Evolutionary conservation across 768 basidiomycete genomes (phyloP), one percentile per base, ranked within the genome.

Genomic region (Amanita molliuscula): DNA sequence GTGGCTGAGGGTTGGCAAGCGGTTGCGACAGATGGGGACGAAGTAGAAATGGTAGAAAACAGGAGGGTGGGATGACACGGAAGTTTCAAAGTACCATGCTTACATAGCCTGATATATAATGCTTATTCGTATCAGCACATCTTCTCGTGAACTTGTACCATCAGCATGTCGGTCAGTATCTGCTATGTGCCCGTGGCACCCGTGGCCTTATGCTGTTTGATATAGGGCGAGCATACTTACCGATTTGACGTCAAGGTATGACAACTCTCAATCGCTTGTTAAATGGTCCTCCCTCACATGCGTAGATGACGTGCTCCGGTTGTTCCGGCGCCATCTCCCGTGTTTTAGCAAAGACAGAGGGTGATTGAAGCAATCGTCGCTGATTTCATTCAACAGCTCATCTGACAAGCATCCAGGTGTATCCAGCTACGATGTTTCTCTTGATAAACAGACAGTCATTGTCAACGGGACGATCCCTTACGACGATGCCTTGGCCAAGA

Each of bases 301-400:
- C 15, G 2, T 48, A 90, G 89, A 93, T 93, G 89, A 79, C 85
- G 34, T 95, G 91, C 70, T 61, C 64, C 25, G 91, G 91, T 23
- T 95, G 91, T 70, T 90, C 89, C 26, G 82, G 84, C 13, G 91
- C 91, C 10, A 74, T 95, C 47, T 73, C 68, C 23, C 79, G 87
- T 25, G 91, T 81, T 11, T 73, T 95, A 36, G 74, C 81, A 4
- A 75, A 86, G 52, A 68, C 73, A 53, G 68, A 64, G 52, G 69
- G 65, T 60, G 57, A 57, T 50, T 25, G n/a, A 29, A 6, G 26
- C 9, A 1, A 15, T 33, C 15, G 16, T 33, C 3, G 15, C 33
- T 35, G 15, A 7, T n/a, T 31, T 10, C 16, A 7, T 21, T 25
- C 42, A n/a, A 28, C 21, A 40, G 48, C 21, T 21, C 43, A 2